Evolutionary conservation across 805 yeast species (phyloP), one percentile per base, ranked within the genome.

Genomic region (Metschnikowia lochheadii): DNA sequence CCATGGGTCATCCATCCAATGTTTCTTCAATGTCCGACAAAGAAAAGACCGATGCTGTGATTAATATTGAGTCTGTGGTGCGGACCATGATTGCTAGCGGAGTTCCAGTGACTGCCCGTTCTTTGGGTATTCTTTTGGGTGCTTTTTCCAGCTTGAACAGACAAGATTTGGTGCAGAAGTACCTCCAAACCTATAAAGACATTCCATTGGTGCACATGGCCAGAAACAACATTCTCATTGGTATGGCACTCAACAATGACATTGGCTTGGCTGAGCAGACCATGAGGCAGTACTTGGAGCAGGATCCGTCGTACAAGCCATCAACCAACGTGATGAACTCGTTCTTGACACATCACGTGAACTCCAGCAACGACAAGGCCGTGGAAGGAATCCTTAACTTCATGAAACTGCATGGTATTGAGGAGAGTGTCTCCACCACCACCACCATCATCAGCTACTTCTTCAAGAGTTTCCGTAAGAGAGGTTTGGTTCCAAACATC

Each of bases 391-490:
- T 85, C 39, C 68, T 70, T 26, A 52, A 73, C 33, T 68, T 69
- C 51, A 77, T 83, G 80, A 62, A 60, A 37, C 63, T 62, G 32
- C 51, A 68, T 23, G 62, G 67, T 3, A 63, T 84, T 21, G 59
- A 70, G 35, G 85, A 85, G 26, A 87, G 83, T 61, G 72, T 81
- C 42, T 81, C 81, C 15, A 84, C 91, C 2, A 80, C 80, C 65
- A 78, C 90, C 3, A 76, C 79, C 34, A 66, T 84, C 21, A 72
- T 84, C 48, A 83, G 84, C 58, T 65, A 76, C 47, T 70, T 76
- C 55, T 72, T 84, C 67, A 81, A 80, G 60, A 50, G 67, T 34
- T 68, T 73, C 33, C 66, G 66, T 37, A 68, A 67, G n/a, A 69
- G 76, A 34, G 81, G 81, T 8, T 63, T 67, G 51, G 58, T 66